Conservation (phyloP, 176 grass and related monocot genomes). For the Cocos nucifera region DNA sequence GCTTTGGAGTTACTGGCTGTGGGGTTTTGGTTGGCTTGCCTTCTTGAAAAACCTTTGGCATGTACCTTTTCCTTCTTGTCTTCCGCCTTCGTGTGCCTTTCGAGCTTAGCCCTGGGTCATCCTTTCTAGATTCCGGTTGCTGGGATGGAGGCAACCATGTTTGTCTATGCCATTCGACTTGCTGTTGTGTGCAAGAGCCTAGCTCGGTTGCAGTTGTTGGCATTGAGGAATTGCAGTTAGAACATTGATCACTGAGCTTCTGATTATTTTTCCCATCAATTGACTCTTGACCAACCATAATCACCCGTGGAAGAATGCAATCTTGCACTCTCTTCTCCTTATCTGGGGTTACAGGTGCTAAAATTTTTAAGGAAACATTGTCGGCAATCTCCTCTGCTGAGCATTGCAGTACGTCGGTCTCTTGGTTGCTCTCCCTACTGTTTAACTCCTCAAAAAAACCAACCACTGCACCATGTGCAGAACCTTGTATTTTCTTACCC, state of each 20-base stretch:
- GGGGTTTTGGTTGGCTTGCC: constrained; percentile 16
- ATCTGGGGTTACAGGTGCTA: constrained; percentile 9
- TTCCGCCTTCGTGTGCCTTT: constrained; percentile 18
- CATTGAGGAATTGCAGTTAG: constrained; percentile 17
- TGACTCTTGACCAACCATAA: constrained; percentile 3
- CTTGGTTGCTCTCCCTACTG: constrained; percentile 7
- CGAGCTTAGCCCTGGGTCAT: constrained; percentile 11
- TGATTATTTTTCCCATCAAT: constrained; percentile 15
- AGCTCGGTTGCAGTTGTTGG: constrained; percentile 17
- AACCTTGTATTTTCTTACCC: constrained; percentile 8
- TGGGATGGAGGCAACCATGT: no score
- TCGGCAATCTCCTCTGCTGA: background rate
- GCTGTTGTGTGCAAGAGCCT: constrained; percentile 19
- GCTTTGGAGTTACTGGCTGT: constrained; percentile 24
- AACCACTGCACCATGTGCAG: constrained; percentile 1
- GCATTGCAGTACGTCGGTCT: constrained; percentile 7
- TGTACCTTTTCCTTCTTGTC: constrained; percentile 36
- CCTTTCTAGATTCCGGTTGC: background rate
- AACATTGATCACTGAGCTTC: constrained; percentile 15
- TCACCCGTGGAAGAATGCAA: constrained; percentile 11
- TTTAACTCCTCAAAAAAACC: constrained; percentile 5
- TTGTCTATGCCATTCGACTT: constrained; percentile 1
- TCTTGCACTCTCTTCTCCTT: constrained; percentile 10
- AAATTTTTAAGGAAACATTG: background rate
- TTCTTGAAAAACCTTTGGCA: constrained; percentile 58